Base-by-base conservation (phyloP, 345 rosid species). In the Nephelium lappaceum region DNA sequence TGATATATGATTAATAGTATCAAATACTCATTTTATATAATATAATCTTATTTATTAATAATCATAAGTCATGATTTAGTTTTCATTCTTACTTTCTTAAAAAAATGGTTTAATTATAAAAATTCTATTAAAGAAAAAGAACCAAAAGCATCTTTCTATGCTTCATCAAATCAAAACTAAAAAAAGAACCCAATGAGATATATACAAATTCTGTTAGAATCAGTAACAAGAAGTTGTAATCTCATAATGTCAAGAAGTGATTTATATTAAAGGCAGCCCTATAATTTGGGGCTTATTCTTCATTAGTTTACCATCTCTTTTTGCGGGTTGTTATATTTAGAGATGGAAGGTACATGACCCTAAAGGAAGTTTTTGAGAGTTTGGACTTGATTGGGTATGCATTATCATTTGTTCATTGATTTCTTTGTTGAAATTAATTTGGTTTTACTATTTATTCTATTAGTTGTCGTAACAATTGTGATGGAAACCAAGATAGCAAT, bases 321-420 rank as follows among this genome's bases (percentile, higher is more conserved):
- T 58, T 69, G 67, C 81, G 86, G 89, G 91, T 88, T 75, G 91
- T 88, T 70, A 88, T 88, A 84, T 88, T 88, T 78, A 84, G 91
- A 80, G 91, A 88, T 83, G 91, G 91, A 39, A 88, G 84, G 73
- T 86, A 88, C 81, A 84, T 84, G 88, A 88, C 91, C 11, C 55
- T 88, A 18, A 88, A 81, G 65, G 91, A 88, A 63, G 91, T 86
- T 65, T 88, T 88, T 83, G 89, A 84, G 82, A 88, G 91, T 81
- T 73, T 88, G 83, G 91, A 88, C 69, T 84, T 88, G 78, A 82
- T 83, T 51, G 87, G 88, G 91, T 88, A 83, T 19, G 70, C 43
- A 63, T 53, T 68, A 21, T 12, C 66, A 60, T 25, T 51, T 18
- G 61, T 19, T 24, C 49, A 2, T 72, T 43, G 42, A 11, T 67